A percentile compares a stretch with the other conserved stretches of the same genome.
phyloP scores from a whole-genome alignment of 345 rosid species.

The Populus alba region DNA sequence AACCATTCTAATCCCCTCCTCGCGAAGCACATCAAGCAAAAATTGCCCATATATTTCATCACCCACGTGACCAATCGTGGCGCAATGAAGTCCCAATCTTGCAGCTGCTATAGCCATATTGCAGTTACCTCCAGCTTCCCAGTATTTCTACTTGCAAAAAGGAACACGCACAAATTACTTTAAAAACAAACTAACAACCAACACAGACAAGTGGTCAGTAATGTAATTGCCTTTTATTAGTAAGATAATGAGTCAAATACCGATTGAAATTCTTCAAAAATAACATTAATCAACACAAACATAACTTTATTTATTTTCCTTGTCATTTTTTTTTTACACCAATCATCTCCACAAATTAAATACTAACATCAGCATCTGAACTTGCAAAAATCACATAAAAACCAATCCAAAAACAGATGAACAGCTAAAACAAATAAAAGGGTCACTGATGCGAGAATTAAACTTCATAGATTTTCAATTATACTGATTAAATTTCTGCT shows the following conservation, averaged over 20 bases:
- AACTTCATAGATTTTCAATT: background rate
- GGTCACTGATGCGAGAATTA: background rate
- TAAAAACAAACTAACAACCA: background rate
- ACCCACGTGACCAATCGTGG: slow-evolving; percentile 83
- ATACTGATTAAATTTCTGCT: no score
- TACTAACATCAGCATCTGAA: background rate
- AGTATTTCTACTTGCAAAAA: slow-evolving; percentile 33
- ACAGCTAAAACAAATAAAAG: background rate
- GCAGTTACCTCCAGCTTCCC: slow-evolving; percentile 99
- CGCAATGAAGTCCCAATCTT: slow-evolving; percentile 78
- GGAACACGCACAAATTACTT: background rate
- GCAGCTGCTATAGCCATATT: slow-evolving; percentile 97
- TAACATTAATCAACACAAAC: background rate
- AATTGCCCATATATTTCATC: slow-evolving; percentile 78
- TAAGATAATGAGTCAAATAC: background rate
- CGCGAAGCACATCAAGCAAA: slow-evolving; percentile 72
- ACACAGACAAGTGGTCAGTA: background rate
- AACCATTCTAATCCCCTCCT: slow-evolving; percentile 66
- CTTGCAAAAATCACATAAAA: background rate
- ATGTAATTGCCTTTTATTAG: background rate
- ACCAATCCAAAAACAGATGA: background rate
- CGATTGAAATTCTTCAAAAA: background rate
- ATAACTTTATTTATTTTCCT: no score
- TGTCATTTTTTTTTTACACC: background rate
- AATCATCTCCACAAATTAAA: background rate